Evolutionary conservation across 768 basidiomycete genomes (phyloP).

Genomic region (Coprinellus micaceus): DNA sequence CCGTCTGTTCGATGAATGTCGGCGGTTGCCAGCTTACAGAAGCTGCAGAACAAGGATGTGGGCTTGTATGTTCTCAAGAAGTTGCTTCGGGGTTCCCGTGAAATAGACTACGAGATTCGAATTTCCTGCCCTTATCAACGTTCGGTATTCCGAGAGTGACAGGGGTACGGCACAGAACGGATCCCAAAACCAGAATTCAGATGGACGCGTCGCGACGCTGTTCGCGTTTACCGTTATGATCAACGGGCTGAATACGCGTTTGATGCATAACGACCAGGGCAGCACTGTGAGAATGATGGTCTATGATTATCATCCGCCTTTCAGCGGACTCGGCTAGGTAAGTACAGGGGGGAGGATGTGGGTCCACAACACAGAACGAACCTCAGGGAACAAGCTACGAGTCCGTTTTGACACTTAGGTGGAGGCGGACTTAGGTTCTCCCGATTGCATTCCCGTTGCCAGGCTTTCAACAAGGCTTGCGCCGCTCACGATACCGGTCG

Average conservation of each 20-base stretch:
- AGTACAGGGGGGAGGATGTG: no score
- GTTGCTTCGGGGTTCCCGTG: background rate
- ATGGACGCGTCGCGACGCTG: constrained; percentile 10
- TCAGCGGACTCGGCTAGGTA: no score
- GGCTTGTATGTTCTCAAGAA: constrained; percentile 1
- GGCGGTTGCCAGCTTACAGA: constrained; percentile 4
- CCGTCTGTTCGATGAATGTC: background rate
- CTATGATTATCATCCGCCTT: background rate
- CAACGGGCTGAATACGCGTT: constrained; percentile 6
- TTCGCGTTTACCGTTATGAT: constrained; percentile 6
- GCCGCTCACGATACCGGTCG: constrained; percentile 88
- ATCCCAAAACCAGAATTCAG: constrained; percentile 8
- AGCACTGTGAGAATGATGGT: constrained; percentile 7
- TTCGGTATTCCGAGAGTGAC: constrained; percentile 8
- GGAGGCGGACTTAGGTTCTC: constrained; percentile 39
- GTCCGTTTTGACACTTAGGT: background rate
- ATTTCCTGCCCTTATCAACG: background rate
- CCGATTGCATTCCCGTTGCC: constrained; percentile 26
- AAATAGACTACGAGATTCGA: constrained; percentile 1
- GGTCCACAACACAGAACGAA: no score
- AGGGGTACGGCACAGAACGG: constrained; percentile 9
- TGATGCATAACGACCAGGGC: constrained; percentile 10
- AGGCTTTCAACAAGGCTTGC: constrained; percentile 67
- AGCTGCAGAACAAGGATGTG: constrained; percentile 7
- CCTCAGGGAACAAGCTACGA: background rate